phyloP scores from a whole-genome alignment of 2,329 filamentous ascomycete genomes.

The Ceratocystiopsis sp. region DNA sequence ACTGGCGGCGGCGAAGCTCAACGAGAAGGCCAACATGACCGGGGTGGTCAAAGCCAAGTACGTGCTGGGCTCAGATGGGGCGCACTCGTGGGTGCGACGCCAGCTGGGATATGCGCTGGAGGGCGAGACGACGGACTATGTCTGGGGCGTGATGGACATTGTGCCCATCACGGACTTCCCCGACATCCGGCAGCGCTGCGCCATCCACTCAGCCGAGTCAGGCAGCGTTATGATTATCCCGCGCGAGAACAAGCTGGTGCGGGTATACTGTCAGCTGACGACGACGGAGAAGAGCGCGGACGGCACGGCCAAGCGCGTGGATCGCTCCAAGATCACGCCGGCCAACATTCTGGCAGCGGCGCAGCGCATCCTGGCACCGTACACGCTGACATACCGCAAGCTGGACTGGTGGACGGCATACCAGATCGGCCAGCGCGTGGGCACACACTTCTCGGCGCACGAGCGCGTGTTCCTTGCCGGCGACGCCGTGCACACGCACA shows the following conservation, averaged over 20 bases:
- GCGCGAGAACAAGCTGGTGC: constrained; percentile 35
- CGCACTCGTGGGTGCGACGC: constrained; percentile 46
- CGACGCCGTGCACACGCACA: constrained; percentile 30
- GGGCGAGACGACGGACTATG: constrained; percentile 31
- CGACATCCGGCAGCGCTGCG: constrained; percentile 30
- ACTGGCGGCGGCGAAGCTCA: constrained; percentile 5
- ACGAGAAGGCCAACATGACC: constrained; percentile 5
- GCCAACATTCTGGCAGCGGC: constrained; percentile 46
- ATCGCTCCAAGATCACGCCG: constrained; percentile 45
- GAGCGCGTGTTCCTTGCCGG: constrained; percentile 42
- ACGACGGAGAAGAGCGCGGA: constrained; percentile 16
- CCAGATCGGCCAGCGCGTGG: constrained; percentile 39
- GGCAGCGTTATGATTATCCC: constrained; percentile 16
- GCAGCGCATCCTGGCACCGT: constrained; percentile 47
- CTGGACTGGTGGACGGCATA: constrained; percentile 32
- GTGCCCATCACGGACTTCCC: constrained; percentile 11
- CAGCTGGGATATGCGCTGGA: constrained; percentile 34
- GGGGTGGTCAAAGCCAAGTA: constrained; percentile 41
- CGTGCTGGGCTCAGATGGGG: constrained; percentile 51
- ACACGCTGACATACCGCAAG: constrained; percentile 45
- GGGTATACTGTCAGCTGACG: constrained; percentile 5
- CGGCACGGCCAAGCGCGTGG: constrained; percentile 24
- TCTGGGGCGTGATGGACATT: constrained; percentile 18
- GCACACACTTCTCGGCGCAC: constrained; percentile 27
- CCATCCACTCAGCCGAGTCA: constrained; percentile 13